Percentiles rank a stretch among this genome's conserved stretches.
Conservation (phyloP, 2,329 filamentous ascomycete species). For the Cladophialophora chaetospira region DNA sequence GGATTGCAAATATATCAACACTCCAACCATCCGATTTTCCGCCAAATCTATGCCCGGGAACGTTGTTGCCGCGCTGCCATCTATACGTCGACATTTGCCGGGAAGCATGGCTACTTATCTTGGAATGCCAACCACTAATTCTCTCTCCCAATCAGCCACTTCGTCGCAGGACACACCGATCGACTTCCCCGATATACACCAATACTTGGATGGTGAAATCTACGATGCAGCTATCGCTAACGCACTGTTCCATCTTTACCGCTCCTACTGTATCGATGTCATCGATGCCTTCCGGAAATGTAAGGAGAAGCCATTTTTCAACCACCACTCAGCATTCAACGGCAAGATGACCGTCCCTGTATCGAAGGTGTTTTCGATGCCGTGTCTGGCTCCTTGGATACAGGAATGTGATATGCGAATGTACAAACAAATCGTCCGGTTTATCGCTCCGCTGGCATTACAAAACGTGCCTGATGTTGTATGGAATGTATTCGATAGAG, state of each 20-base stretch:
- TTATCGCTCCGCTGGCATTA: constrained; percentile 82
- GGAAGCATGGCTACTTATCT: constrained; percentile 51
- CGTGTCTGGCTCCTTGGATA: constrained; percentile 85
- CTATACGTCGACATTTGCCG: constrained; percentile 35
- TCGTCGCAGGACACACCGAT: constrained; percentile 70
- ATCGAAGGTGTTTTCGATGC: constrained; percentile 83
- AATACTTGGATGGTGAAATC: constrained; percentile 64
- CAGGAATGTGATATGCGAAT: constrained; percentile 93
- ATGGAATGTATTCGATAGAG: constrained; percentile 81
- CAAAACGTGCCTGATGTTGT: constrained; percentile 90
- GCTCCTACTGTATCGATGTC: constrained; percentile 91
- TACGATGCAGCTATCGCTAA: constrained; percentile 87
- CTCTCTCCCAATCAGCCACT: constrained; percentile 52
- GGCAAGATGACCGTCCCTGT: constrained; percentile 96
- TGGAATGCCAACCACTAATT: constrained; percentile 31
- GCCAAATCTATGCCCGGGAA: constrained; percentile 22
- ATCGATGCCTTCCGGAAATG: constrained; percentile 95
- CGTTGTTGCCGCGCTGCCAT: constrained; percentile 32
- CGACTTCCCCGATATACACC: constrained; percentile 79
- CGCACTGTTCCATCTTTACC: constrained; percentile 82
- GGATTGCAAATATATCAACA: constrained; percentile 33
- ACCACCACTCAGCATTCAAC: constrained; percentile 91
- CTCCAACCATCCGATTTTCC: constrained; percentile 30
- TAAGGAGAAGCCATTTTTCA: constrained; percentile 95
- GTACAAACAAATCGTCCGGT: constrained; percentile 95